Conservation (phyloP, 2,329 filamentous ascomycete species). For the Graphilbum fragrans region DNA sequence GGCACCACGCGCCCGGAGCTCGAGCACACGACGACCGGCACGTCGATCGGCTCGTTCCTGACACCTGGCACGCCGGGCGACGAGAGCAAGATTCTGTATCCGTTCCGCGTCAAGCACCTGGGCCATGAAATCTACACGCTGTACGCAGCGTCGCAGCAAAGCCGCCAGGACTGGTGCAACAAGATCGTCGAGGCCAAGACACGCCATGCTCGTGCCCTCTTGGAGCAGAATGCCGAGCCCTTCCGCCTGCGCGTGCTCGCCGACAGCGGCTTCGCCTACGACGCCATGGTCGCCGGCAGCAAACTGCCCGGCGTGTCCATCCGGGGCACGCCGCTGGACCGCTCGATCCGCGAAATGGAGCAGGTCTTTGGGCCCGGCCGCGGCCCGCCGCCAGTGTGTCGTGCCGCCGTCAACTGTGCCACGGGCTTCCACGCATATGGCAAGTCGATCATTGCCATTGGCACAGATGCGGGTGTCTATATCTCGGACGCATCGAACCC, state of each 20-base stretch:
- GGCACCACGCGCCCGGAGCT: slow-evolving; percentile 44
- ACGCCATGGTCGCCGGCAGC: slow-evolving; percentile 44
- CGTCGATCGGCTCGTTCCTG: slow-evolving; percentile 45
- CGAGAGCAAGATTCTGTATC: slow-evolving; percentile 78
- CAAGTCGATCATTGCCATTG: slow-evolving; percentile 81
- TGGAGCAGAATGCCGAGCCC: slow-evolving; percentile 88
- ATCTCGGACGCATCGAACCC: slow-evolving; percentile 82
- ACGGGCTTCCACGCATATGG: slow-evolving; percentile 78
- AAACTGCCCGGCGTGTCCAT: slow-evolving; percentile 61
- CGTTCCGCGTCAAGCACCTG: slow-evolving; percentile 91
- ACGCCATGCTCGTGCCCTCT: slow-evolving; percentile 75
- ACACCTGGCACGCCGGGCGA: slow-evolving; percentile 42
- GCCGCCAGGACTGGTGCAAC: slow-evolving; percentile 77
- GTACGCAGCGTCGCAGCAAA: slow-evolving; percentile 66
- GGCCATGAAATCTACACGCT: slow-evolving; percentile 88
- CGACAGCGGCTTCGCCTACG: slow-evolving; percentile 81
- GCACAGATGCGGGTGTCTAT: slow-evolving; percentile 89
- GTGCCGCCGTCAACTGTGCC: slow-evolving; percentile 82
- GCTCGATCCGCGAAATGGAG: slow-evolving; percentile 83
- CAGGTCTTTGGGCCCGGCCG: slow-evolving; percentile 58
- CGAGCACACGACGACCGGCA: slow-evolving; percentile 55
- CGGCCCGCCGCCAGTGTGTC: slow-evolving; percentile 66
- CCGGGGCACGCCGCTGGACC: slow-evolving; percentile 79
- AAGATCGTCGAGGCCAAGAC: slow-evolving; percentile 95
- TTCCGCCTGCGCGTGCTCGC: slow-evolving; percentile 87